A percentile compares a stretch with the other conserved stretches of the same genome.
Evolutionary conservation across 1,284 basidiomycete species (phyloP).

Genomic region (Wolfiporia cocos): DNA sequence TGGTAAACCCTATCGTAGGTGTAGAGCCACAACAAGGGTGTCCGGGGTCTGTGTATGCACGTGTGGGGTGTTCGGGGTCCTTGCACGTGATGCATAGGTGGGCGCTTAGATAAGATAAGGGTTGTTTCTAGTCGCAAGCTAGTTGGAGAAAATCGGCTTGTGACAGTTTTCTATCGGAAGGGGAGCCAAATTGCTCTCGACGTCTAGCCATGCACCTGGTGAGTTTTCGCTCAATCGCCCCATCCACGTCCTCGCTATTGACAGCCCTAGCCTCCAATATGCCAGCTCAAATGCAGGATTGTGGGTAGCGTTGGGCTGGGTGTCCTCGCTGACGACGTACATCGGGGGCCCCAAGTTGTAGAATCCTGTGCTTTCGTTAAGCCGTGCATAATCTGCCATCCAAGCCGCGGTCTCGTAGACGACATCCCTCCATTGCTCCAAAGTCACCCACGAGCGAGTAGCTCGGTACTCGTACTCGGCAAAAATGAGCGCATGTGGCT

Average conservation of each 20-base stretch:
- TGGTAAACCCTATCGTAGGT: too few relatives aligned
- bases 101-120: too few relatives aligned
- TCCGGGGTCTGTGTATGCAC: too few relatives aligned
- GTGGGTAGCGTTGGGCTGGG: slow-evolving; percentile 43
- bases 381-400: slow-evolving; percentile 53
- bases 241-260: slow-evolving; percentile 44
- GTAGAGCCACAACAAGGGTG: too few relatives aligned
- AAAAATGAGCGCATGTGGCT: slow-evolving; percentile 52
- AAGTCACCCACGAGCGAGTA: slow-evolving; percentile 31
- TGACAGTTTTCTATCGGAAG: slow-evolving; percentile 42
- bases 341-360: slow-evolving; percentile 56
- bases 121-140: too few relatives aligned
- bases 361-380: slow-evolving; percentile 37
- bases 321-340: slow-evolving; percentile 54
- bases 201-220: slow-evolving; percentile 37
- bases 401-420: slow-evolving; percentile 50
- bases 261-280: slow-evolving; percentile 50
- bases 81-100: too few relatives aligned
- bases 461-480: slow-evolving; percentile 52
- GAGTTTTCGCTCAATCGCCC: slow-evolving; percentile 32
- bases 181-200: slow-evolving; percentile 39
- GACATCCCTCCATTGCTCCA: slow-evolving; percentile 45
- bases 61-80: too few relatives aligned
- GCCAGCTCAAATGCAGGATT: slow-evolving; percentile 55
- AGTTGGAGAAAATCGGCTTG: too few relatives aligned